These are phyloP conservation scores for Forsythia suspensa DNA, from an alignment of 257 asterid genomes.

Conservation along the genomic window DNA sequence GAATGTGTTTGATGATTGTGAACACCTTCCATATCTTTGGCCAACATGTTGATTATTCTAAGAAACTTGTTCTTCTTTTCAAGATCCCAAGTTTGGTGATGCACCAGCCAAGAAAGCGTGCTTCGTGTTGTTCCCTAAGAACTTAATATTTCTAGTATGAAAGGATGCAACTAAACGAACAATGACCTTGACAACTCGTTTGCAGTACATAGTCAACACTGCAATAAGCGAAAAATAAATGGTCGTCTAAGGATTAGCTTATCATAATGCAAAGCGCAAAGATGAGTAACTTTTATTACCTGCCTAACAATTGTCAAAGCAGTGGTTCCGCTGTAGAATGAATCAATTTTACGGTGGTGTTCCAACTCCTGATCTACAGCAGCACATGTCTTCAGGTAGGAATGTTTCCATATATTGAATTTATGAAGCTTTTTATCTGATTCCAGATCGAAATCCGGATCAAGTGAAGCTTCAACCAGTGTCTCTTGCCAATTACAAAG, in stretches of 20 bases:
- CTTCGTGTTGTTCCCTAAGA: background rate
- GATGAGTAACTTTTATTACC: conserved; percentile 38
- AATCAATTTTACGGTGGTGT: conserved; percentile 67
- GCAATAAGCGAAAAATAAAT: background rate
- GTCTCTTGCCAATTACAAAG: conserved; percentile 80
- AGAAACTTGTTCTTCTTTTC: background rate
- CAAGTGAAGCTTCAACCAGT: conserved; percentile 59
- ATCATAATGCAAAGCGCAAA: background rate
- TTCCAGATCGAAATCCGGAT: conserved; percentile 49
- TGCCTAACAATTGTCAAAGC: conserved; percentile 84
- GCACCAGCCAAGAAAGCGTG: background rate
- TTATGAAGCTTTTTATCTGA: conserved; percentile 53
- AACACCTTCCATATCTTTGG: background rate
- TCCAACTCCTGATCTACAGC: conserved; percentile 79
- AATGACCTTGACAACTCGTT: background rate
- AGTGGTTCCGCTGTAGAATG: conserved; percentile 87
- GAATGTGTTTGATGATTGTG: background rate
- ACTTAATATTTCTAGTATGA: background rate
- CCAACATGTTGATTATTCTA: background rate
- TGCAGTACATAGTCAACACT: background rate
- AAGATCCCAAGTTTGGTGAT: background rate
- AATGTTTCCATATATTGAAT: conserved; percentile 77
- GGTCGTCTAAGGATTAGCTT: background rate
- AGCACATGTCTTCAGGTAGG: conserved; percentile 84
- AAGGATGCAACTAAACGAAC: background rate